phyloP scores from a whole-genome alignment of 805 yeast genomes.

The Pichia membranifaciens region DNA sequence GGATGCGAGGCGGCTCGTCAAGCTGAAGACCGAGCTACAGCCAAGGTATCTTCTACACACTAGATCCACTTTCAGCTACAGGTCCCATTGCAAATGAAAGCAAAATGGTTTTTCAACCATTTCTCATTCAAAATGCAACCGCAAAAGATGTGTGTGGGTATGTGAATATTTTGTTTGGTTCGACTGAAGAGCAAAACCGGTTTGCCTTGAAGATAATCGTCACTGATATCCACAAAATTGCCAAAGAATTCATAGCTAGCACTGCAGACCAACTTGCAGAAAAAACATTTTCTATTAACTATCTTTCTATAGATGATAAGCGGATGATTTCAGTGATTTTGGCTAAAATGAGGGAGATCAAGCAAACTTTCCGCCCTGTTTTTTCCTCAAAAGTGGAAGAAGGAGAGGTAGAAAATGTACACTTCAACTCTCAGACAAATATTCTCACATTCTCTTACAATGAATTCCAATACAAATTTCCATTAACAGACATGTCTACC shows the following conservation, averaged over 20 bases:
- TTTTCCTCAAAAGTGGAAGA: neutral
- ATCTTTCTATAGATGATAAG: slow-evolving; percentile 1
- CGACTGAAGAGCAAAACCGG: no score
- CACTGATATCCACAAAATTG: slow-evolving; percentile 1
- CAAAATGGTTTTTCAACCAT: slow-evolving; percentile 4
- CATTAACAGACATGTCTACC: neutral
- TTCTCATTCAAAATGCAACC: neutral
- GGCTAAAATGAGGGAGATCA: neutral
- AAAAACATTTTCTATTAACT: neutral
- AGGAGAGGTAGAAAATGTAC: neutral
- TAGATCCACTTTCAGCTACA: no score
- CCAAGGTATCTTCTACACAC: no score
- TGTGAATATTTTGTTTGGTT: neutral
- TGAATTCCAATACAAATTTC: slow-evolving; percentile 1
- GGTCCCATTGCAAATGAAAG: no score
- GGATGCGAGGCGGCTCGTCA: no score
- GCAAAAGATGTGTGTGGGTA: neutral
- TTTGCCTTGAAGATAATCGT: neutral
- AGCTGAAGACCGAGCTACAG: no score
- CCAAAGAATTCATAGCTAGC: neutral
- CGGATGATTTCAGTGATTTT: neutral
- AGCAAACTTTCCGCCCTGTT: neutral
- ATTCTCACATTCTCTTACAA: neutral
- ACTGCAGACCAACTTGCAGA: neutral
- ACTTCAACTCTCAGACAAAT: neutral